These are phyloP conservation scores for Globisporangium solare DNA, from an alignment of 352 stramenopile genomes.

Conservation along the genomic window DNA sequence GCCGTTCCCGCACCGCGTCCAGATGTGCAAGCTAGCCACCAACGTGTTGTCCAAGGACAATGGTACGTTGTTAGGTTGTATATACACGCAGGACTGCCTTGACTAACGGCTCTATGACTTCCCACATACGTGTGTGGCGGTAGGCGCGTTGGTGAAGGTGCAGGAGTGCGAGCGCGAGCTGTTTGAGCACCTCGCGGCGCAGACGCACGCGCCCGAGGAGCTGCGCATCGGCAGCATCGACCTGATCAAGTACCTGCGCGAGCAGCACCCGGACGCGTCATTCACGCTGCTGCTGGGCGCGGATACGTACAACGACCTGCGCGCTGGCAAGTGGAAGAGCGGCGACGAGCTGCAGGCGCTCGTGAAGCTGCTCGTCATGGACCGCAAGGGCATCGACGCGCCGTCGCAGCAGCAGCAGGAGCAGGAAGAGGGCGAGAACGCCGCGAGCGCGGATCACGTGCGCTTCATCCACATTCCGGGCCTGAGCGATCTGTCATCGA, in stretches of 20 bases:
- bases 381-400: constrained; percentile 50
- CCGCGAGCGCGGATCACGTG: constrained; percentile 19
- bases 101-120: not conserved
- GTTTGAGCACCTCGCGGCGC: constrained; percentile 33
- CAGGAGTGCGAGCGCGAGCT: constrained; percentile 65
- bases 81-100: too few species aligned
- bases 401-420: constrained; percentile 22
- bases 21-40: constrained; percentile 65
- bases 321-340: constrained; percentile 84
- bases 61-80: not conserved
- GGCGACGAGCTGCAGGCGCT: constrained; percentile 66
- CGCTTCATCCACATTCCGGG: constrained; percentile 49
- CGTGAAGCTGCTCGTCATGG: constrained; percentile 69
- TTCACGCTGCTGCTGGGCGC: constrained; percentile 80
- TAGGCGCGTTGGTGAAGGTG: constrained; percentile 40
- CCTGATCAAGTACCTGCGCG: constrained; percentile 46
- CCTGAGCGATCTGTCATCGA: constrained; percentile 77
- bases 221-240: constrained; percentile 76
- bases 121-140: not conserved
- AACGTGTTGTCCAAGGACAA: constrained; percentile 21
- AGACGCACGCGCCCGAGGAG: constrained; percentile 19
- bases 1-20: constrained; percentile 65
- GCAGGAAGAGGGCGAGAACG: constrained; percentile 6
- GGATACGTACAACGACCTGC: constrained; percentile 82
- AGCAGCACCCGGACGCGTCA: constrained; percentile 34